Evolutionary conservation across 805 yeast species (phyloP).

Genomic region (Cyberlindnera maclurae): DNA sequence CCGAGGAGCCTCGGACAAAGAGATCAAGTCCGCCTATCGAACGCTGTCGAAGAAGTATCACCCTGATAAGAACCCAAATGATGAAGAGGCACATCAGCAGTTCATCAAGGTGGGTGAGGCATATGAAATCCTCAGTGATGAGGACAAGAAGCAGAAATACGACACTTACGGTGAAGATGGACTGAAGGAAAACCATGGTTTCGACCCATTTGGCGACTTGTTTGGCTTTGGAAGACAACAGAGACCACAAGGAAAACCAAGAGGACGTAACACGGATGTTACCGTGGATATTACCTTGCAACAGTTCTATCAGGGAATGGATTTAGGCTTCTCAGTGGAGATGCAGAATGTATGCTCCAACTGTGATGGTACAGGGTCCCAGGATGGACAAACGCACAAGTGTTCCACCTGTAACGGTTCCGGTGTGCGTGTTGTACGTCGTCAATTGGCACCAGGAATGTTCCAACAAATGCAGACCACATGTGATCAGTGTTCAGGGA

Average conservation of each 20-base stretch:
- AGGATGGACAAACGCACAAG: conserved; percentile 60
- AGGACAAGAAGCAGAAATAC: conserved; percentile 59
- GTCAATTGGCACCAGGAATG: conserved; percentile 87
- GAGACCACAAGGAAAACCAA: conserved; percentile 33
- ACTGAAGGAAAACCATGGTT: conserved; percentile 44
- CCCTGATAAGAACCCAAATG: conserved; percentile 88
- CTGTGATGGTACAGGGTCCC: conserved; percentile 82
- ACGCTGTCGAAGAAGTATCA: conserved; percentile 78
- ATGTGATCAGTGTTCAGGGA: conserved; percentile 78
- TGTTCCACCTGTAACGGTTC: conserved; percentile 71
- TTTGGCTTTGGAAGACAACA: conserved; percentile 37
- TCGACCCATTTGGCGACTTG: conserved; percentile 59
- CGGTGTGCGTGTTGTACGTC: conserved; percentile 57
- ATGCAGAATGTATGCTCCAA: conserved; percentile 69
- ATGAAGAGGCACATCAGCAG: conserved; percentile 75
- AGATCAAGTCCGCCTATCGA: conserved; percentile 81
- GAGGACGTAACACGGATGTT: conserved; percentile 59
- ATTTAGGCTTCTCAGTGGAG: conserved; percentile 50
- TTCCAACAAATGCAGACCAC: conserved; percentile 73
- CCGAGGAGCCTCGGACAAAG: conserved; percentile 64
- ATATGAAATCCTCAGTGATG: conserved; percentile 73
- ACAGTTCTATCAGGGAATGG: conserved; percentile 67
- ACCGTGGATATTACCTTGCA: conserved; percentile 48
- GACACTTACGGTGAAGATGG: conserved; percentile 79
- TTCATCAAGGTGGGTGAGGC: conserved; percentile 93